phyloP scores from a whole-genome alignment of 306 rosid genomes.

The Ammopiptanthus mongolicus region DNA sequence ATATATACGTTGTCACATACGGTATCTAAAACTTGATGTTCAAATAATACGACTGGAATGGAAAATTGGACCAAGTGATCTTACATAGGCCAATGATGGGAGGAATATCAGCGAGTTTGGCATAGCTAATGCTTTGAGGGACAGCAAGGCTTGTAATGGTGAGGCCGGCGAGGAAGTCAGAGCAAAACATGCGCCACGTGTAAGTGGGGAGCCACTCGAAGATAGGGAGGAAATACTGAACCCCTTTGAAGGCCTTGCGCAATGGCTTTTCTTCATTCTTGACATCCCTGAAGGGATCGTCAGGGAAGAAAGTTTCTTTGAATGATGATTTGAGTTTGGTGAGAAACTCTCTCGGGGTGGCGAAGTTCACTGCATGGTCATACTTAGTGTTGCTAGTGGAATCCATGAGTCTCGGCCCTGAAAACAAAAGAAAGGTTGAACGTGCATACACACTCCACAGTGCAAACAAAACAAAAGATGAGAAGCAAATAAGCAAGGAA shows the following conservation, averaged over 20 bases:
- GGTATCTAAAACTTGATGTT: too few relatives aligned
- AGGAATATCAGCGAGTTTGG: conserved; percentile 51
- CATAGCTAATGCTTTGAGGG: conserved; percentile 69
- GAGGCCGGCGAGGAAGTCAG: conserved; percentile 59
- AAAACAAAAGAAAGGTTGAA: neutral
- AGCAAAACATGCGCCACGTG: conserved; percentile 18
- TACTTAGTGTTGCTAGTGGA: neutral
- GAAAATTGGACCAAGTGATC: neutral
- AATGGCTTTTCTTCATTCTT: neutral
- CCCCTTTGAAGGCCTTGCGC: conserved; percentile 13
- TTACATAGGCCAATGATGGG: conserved; percentile 63
- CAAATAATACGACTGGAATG: too few relatives aligned
- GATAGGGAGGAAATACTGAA: conserved; percentile 49
- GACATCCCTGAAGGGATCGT: conserved; percentile 47
- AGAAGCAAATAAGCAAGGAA: neutral
- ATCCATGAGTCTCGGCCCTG: neutral
- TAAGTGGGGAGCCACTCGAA: conserved; percentile 58
- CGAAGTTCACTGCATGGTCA: conserved; percentile 30
- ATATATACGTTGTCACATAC: too few relatives aligned
- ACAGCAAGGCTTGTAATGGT: conserved; percentile 69
- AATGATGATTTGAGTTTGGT: conserved; percentile 29
- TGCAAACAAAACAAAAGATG: neutral
- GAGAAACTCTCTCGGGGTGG: conserved; percentile 32
- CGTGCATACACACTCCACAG: neutral
- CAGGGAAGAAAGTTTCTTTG: conserved; percentile 45